A percentile compares a stretch with the other conserved stretches of the same genome.
These are phyloP conservation scores for Fusarium illudens DNA, from an alignment of 2,329 filamentous ascomycete genomes.

Conservation along the genomic window DNA sequence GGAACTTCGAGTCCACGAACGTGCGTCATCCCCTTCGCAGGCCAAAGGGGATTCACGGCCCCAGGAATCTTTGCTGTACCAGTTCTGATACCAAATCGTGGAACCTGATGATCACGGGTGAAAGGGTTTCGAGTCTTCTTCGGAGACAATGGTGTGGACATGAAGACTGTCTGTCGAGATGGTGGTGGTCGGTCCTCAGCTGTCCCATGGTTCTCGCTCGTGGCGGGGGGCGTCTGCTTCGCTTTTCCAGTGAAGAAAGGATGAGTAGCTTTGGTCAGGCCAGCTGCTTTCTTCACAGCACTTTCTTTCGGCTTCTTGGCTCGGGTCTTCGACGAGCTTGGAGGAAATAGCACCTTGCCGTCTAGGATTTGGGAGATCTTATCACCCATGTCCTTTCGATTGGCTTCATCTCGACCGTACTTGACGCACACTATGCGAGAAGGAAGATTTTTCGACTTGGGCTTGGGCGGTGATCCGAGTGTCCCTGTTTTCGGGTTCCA, in stretches of 20 bases:
- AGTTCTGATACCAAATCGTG: constrained; percentile 56
- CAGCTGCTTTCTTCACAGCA: constrained; percentile 34
- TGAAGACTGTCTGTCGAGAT: constrained; percentile 55
- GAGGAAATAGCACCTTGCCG: constrained; percentile 41
- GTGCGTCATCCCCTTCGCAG: constrained; percentile 70
- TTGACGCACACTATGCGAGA: constrained; percentile 61
- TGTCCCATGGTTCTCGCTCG: constrained; percentile 24
- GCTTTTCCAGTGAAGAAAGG: constrained; percentile 54
- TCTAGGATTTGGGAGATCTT: constrained; percentile 71
- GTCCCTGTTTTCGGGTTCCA: constrained; percentile 70
- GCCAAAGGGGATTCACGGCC: constrained; percentile 74
- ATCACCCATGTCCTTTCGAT: constrained; percentile 60
- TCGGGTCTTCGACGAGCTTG: constrained; percentile 40
- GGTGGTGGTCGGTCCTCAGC: constrained; percentile 38
- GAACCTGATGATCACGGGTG: constrained; percentile 44
- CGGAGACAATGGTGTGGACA: constrained; percentile 63
- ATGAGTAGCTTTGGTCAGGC: constrained; percentile 47
- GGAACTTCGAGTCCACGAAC: constrained; percentile 58
- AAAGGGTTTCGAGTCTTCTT: constrained; percentile 49
- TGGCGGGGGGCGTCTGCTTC: constrained; percentile 41
- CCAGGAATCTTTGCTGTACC: constrained; percentile 69
- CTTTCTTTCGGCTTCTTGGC: constrained; percentile 36
- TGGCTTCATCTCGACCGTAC: constrained; percentile 63
- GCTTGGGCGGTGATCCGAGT: constrained; percentile 67
- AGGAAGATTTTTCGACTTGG: constrained; percentile 53